phyloP scores from a whole-genome alignment of 2,329 filamentous ascomycete species.

The Fusarium acutatum region DNA sequence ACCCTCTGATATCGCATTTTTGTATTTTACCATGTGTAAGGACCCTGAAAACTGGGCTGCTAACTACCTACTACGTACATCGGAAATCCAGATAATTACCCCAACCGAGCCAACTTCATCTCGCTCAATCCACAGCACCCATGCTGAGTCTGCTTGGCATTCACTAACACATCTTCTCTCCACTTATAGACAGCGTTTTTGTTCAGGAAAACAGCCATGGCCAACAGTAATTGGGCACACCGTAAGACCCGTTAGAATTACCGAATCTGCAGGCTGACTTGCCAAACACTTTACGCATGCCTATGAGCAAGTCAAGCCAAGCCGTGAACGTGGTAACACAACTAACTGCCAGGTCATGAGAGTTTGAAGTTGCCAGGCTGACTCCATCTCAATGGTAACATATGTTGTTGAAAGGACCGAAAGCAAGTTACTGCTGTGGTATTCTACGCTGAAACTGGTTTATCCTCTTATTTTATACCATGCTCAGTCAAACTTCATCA shows the following conservation, averaged over 20 bases:
- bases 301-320: background rate
- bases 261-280: background rate
- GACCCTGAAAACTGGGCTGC: conserved; percentile 7
- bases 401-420: background rate
- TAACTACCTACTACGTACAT: background rate
- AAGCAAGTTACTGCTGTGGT: background rate
- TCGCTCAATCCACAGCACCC: conserved; percentile 3
- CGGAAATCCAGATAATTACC: background rate
- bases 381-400: background rate
- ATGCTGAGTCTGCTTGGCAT: conserved; percentile 20
- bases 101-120: conserved; percentile 17
- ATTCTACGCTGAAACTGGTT: background rate
- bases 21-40: background rate
- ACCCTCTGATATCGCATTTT: background rate
- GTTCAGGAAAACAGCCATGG: background rate
- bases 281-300: background rate
- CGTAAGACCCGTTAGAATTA: background rate
- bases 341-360: background rate
- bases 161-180: background rate
- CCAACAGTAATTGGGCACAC: background rate
- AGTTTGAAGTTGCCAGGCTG: background rate
- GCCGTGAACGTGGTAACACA: background rate
- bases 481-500: background rate
- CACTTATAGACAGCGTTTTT: background rate
- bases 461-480: background rate